Evolutionary conservation across 2,329 filamentous ascomycete genomes (phyloP), one percentile per base, ranked within the genome.

Genomic region (Pseudophaeomoniella oleicola): DNA sequence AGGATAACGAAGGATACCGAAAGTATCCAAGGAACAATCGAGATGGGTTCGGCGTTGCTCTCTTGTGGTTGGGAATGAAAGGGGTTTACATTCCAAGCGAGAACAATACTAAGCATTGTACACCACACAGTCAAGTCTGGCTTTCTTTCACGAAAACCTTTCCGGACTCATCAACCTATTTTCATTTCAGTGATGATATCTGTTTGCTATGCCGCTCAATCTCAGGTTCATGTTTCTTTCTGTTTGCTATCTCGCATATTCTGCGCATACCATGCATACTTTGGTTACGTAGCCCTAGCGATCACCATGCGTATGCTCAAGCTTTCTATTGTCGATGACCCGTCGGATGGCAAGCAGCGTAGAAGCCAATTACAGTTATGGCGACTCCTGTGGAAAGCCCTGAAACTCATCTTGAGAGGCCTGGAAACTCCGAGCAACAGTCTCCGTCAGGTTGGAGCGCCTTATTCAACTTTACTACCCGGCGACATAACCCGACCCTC

Each of bases 381-480:
- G 22, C 9, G n/a, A n/a, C 6, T 27, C 6, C 6, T 27, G 6
- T 27, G 22, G 9, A 27, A 27, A 6, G 9, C n/a, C 6, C 9
- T 27, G 22, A 9, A 9, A 6, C 22, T 9, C 6, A 27, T 27
- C 9, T 9, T 27, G 22, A 27, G 22, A 27, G n/a, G 6, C n/a
- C 6, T 27, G 22, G 22, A n/a, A 27, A 27, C 9, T 9, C n/a
- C 10, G 14, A 10, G 16, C 15, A 5, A 16, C n/a, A 13, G 14
- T 5, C 18, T 10, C 19, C 30, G 13, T 34, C 42, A 11, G 48
- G 50, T 36, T 75, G 69, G 69, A 63, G 57, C 32, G 61, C 64
- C 1, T 66, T 94, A 3, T 88, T 94, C 53, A 61, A 63, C 30
- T 94, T 92, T 54, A 81, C 78, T 0, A 72, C 65, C n/a, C 64